Evolutionary conservation across 768 basidiomycete genomes (phyloP).

Genomic region (Leccinum olivaceopallidum): DNA sequence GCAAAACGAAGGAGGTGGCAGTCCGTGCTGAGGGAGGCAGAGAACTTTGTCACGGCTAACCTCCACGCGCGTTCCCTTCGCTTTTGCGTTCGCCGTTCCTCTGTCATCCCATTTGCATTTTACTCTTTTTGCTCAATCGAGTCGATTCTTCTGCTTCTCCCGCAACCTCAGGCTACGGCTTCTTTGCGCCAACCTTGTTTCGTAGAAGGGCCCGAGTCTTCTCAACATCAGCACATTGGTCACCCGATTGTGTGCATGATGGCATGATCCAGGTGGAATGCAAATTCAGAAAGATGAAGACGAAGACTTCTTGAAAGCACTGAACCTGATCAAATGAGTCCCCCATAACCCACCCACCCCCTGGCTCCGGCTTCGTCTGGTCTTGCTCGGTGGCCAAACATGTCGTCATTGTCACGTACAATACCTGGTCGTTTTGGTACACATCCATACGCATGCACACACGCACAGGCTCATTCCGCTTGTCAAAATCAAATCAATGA

Average conservation of each 20-base stretch:
- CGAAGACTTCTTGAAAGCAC: no score
- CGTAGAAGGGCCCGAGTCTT: not conserved
- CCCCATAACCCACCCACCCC: no score
- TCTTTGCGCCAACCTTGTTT: not conserved
- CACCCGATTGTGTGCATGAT: no score
- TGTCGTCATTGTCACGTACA: not conserved
- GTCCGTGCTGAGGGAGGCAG: no score
- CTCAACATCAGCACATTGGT: not conserved
- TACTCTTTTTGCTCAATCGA: not conserved
- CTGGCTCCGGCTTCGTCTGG: no score
- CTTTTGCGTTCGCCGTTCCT: not conserved
- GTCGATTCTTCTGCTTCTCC: not conserved
- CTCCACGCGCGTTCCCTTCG: not conserved
- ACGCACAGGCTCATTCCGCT: not conserved
- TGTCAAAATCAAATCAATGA: slow-evolving; percentile 24
- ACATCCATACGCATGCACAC: not conserved
- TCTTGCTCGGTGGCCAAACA: no score
- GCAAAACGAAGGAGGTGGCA: not conserved
- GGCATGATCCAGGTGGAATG: no score
- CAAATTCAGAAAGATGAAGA: no score
- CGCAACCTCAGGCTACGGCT: not conserved
- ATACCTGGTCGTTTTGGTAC: not conserved
- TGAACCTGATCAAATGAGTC: no score
- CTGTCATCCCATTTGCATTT: not conserved
- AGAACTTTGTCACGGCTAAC: no score